Evolutionary conservation across 345 rosid genomes (phyloP), one percentile per base, ranked within the genome.

Genomic region (Boechera divaricarpa): DNA sequence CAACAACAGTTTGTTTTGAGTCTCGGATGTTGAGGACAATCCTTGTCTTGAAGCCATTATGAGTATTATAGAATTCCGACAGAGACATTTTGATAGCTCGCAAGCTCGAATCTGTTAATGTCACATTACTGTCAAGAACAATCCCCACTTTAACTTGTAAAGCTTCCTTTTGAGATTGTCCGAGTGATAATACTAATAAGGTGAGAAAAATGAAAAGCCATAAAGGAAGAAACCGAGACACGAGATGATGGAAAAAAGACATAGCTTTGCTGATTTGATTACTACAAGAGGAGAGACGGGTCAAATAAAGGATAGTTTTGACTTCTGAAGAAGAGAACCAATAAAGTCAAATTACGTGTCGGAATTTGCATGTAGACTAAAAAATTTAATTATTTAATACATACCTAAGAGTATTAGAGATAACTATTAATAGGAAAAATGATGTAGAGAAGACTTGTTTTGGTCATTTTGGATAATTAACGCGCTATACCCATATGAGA

Each of bases 101-200:
- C n/a, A 62, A 8, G 26, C 62, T 79, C 59, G 63, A 21, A 16
- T 61, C 63, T 45, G 74, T 81, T 28, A 73, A 21, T 4, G 68
- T 24, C 2, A 32, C 45, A 54, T 74, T 74, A 56, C 63, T 55
- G 70, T 75, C 52, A 57, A 84, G 80, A 79, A 84, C 76, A 16
- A 80, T 56, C 1, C 85, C 85, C 38, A 84, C 76, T 53, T 67
- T 55, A 12, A 82, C 80, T 71, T 69, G 63, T 69, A 76, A 29
- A 32, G 10, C 57, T 10, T 70, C 75, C 59, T 63, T 63, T n/a
- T 54, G 75, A 13, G 71, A 54, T 70, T 54, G 63, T 8, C 70
- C 80, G 12, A 12, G 13, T 53, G 36, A 33, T 33, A 7, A 31
- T 8, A 70, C 33, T 21, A 62, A 35, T 18, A 62, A 77, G 3